phyloP scores from a whole-genome alignment of 148 eudicot genomes.

The Polygonum maritimum region DNA sequence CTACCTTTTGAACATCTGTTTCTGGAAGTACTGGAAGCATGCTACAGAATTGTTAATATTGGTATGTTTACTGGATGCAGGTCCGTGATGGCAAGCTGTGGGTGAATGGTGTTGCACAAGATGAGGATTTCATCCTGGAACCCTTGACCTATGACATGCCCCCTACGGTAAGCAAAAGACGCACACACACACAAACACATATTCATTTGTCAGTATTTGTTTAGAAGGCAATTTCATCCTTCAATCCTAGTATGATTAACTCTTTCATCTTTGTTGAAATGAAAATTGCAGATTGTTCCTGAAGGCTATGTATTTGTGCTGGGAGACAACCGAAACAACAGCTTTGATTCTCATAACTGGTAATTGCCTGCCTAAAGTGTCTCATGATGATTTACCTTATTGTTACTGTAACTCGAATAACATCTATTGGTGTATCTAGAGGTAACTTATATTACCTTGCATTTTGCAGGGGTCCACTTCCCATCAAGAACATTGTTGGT shows the following conservation, averaged over 20 bases:
- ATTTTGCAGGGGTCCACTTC: slow-evolving; percentile 65
- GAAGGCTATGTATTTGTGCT: slow-evolving; percentile 87
- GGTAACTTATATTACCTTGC: not conserved
- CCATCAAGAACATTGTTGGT: slow-evolving; percentile 50
- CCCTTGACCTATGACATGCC: slow-evolving; percentile 77
- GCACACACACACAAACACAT: not conserved
- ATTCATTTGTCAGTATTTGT: not conserved
- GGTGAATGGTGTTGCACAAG: slow-evolving; percentile 60
- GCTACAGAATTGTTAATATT: not conserved
- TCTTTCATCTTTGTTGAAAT: not conserved
- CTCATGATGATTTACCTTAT: not conserved
- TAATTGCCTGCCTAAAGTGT: slow-evolving; percentile 17
- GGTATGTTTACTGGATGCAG: slow-evolving; percentile 18
- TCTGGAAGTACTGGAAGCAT: not conserved
- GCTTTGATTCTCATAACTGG: slow-evolving; percentile 92
- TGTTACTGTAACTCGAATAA: not conserved
- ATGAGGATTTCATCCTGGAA: slow-evolving; percentile 79
- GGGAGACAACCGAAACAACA: slow-evolving; percentile 95
- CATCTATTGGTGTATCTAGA: not conserved
- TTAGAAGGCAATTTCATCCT: not conserved
- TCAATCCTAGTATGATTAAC: not conserved
- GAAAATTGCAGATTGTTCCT: slow-evolving; percentile 52
- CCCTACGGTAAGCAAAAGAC: slow-evolving; percentile 37
- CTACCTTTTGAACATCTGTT: not conserved
- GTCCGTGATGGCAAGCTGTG: slow-evolving; percentile 61